phyloP scores from a whole-genome alignment of 208 protist genomes.

The Crithidia fasciculata region DNA sequence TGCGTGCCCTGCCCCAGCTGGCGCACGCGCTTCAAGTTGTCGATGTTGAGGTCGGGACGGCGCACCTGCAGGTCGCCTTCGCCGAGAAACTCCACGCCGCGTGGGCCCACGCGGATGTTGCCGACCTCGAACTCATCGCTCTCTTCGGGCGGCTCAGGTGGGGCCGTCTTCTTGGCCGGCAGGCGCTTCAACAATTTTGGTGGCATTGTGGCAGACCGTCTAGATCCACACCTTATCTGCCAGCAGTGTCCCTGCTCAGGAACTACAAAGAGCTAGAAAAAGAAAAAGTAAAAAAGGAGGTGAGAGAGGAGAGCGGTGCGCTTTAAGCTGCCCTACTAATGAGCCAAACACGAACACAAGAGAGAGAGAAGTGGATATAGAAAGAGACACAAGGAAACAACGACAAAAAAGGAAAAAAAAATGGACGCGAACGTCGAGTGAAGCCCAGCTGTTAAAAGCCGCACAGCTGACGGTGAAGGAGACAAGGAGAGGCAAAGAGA shows the following conservation, averaged over 20 bases:
- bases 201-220: conserved; percentile 41
- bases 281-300: background rate
- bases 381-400: conserved; percentile 11
- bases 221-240: no score
- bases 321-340: no score
- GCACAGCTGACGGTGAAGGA: no score
- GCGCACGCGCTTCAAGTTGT: conserved; percentile 48
- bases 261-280: background rate
- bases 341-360: background rate
- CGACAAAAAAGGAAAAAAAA: conserved; percentile 8
- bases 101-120: conserved; percentile 73
- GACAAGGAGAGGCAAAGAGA: no score
- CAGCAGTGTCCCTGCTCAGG: no score
- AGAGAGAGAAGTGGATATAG: conserved; percentile 10
- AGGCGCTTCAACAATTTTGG: conserved; percentile 78
- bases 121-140: conserved; percentile 77
- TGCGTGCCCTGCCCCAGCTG: conserved; percentile 75
- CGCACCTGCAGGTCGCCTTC: conserved; percentile 78
- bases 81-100: conserved; percentile 80
- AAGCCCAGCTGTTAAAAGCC: no score
- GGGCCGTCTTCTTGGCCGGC: conserved; percentile 52
- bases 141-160: conserved; percentile 34
- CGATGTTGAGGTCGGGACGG: conserved; percentile 67
- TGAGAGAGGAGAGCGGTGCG: background rate
- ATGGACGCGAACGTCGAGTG: background rate